phyloP scores from a whole-genome alignment of 2,329 filamentous ascomycete species.

The Pseudocercospora macadamiae region DNA sequence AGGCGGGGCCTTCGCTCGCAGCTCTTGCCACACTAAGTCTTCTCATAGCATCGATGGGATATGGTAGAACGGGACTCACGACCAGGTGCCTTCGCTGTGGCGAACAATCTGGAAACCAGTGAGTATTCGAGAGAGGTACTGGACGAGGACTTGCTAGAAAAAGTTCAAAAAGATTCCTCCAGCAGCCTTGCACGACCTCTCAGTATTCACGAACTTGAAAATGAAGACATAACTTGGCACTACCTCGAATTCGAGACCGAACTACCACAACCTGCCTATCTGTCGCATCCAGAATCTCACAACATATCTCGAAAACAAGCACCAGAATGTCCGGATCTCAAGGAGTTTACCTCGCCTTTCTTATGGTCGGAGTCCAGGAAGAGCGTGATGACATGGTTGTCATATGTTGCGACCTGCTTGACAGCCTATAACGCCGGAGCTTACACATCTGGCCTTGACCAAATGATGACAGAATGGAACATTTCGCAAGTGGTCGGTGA shows the following conservation, averaged over 20 bases:
- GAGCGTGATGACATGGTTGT: slow-evolving; percentile 69
- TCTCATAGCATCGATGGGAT: background rate
- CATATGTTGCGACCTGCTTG: slow-evolving; percentile 73
- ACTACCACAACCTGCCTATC: slow-evolving; percentile 52
- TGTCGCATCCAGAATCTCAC: slow-evolving; percentile 28
- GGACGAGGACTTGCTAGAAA: slow-evolving; percentile 15
- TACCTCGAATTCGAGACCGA: slow-evolving; percentile 66
- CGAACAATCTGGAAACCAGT: too few relatives aligned
- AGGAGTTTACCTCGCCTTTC: slow-evolving; percentile 69
- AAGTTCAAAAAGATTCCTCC: slow-evolving; percentile 20
- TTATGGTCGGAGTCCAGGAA: slow-evolving; percentile 73
- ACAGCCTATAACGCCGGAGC: slow-evolving; percentile 78
- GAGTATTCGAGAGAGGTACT: background rate
- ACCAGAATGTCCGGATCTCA: slow-evolving; percentile 67
- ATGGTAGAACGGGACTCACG: background rate
- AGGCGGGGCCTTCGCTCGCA: too few relatives aligned
- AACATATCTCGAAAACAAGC: slow-evolving; percentile 38
- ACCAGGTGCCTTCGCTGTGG: background rate
- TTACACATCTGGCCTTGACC: slow-evolving; percentile 69
- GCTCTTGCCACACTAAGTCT: too few relatives aligned
- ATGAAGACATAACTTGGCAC: slow-evolving; percentile 53
- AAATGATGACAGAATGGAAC: slow-evolving; percentile 68
- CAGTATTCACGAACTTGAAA: slow-evolving; percentile 5
- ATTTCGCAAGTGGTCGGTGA: slow-evolving; percentile 68
- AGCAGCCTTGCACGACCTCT: slow-evolving; percentile 19